Conservation (phyloP, 1,284 basidiomycete species). For the Ceratobasidium sp. region DNA sequence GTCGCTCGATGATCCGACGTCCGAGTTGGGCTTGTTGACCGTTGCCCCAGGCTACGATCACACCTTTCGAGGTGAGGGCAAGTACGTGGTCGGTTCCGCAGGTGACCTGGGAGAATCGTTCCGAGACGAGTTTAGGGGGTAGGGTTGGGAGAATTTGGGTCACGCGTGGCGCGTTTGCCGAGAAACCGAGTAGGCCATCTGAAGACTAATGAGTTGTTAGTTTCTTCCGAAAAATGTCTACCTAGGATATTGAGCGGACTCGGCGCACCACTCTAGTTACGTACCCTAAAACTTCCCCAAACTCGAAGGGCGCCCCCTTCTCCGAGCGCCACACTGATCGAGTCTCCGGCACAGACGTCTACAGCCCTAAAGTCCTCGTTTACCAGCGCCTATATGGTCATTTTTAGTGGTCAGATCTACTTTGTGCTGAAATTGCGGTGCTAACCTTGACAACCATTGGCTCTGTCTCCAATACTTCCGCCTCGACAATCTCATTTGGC, state of each 20-base stretch:
- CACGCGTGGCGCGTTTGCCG: slow-evolving; percentile 52
- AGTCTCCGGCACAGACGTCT: slow-evolving; percentile 82
- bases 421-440: not conserved
- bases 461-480: slow-evolving; percentile 79
- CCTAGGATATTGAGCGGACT: no score
- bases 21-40: slow-evolving; percentile 61
- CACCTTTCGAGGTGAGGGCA: slow-evolving; percentile 59
- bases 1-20: slow-evolving; percentile 57
- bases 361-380: slow-evolving; percentile 84
- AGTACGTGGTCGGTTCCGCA: slow-evolving; percentile 64
- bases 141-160: slow-evolving; percentile 52
- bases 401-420: not conserved
- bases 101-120: slow-evolving; percentile 70
- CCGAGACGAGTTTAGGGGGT: slow-evolving; percentile 43
- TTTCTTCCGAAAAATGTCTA: no score
- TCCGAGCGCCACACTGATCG: slow-evolving; percentile 81
- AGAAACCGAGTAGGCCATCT: slow-evolving; percentile 87
- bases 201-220: slow-evolving; percentile 55
- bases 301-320: slow-evolving; percentile 79
- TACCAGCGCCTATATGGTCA: slow-evolving; percentile 64
- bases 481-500: slow-evolving; percentile 63
- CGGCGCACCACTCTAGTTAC: no score
- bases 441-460: slow-evolving; percentile 61
- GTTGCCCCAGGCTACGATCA: slow-evolving; percentile 63
- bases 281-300: slow-evolving; percentile 92